Base-by-base conservation (phyloP, 176 grass and related monocot species). In the Leersia perrieri region DNA sequence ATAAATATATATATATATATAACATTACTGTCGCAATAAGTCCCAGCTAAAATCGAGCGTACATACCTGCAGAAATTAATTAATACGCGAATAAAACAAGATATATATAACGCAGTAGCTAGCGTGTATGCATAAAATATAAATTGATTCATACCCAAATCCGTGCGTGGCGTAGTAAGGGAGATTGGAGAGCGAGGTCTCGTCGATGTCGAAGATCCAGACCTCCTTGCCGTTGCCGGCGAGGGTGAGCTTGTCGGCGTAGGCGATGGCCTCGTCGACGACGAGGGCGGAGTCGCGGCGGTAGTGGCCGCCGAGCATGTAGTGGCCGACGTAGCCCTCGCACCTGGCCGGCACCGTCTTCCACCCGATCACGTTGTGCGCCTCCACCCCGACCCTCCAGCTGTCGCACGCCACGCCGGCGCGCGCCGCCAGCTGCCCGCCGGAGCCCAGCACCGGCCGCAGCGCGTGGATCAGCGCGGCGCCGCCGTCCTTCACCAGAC, bases 191-290 rank as follows among this genome's bases (percentile, higher is more conserved):
- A 94, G 89, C 0, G 72, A 65, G 3, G 89, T 91, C 75, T 94
- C 89, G 62, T 94, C 92, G 61, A 91, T 42, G 76, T 94, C 92
- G 23, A 94, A 91, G 7, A 94, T 62, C 88, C 88, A 91, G 0
- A 77, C 70, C 72, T 94, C 92, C 66, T 74, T 94, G 65, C 86
- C 89, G 28, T 91, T 41, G 49, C 70, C 79, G 30, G 38, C 60
- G 41, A 91, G 66, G 40, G 63, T 35, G 18, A 91, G 68, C 9
- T 14, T 14, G 4, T 73, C 20, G 58, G 83, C 71, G 80, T 91
- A 89, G 23, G 82, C 72, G 79, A 89, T 4, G 20, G 89, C 86
- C 75, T 91, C 83, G 76, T 72, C 66, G 29, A 78, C 28, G n/a
- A 91, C 89, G 44, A 81, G 25, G 47, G 29, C 31, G 10, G 89